Percentiles rank a stretch among this genome's conserved stretches.
Conservation (phyloP, 75 land plant genomes). For the Picea glauca region DNA sequence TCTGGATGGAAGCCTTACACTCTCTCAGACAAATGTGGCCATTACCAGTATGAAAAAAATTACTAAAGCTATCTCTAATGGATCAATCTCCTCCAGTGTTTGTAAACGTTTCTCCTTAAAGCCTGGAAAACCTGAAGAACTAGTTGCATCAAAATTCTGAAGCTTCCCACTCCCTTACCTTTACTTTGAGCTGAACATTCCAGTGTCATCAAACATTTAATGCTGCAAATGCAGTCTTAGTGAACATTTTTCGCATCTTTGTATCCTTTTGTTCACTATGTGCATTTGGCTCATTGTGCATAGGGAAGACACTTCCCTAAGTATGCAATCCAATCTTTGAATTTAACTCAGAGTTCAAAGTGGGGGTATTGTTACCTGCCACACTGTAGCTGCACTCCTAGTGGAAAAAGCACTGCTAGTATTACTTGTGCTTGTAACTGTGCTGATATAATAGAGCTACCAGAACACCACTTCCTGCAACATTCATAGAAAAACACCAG, state of each 20-base stretch:
- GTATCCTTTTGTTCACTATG: neutral
- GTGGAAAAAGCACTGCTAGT: neutral
- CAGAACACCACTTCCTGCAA: neutral
- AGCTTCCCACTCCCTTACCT: neutral
- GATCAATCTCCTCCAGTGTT: neutral
- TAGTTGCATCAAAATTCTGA: neutral
- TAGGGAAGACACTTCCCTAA: neutral
- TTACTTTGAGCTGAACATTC: neutral
- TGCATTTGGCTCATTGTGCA: neutral
- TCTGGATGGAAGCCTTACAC: neutral
- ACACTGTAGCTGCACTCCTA: neutral
- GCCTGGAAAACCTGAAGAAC: neutral
- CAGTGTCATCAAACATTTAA: neutral
- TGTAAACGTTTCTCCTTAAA: neutral
- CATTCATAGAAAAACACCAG: neutral
- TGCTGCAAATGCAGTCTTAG: neutral
- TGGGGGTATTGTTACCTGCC: neutral
- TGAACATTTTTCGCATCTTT: neutral
- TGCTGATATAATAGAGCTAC: neutral
- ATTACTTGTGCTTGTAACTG: neutral
- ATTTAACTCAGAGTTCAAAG: neutral
- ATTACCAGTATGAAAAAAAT: neutral
- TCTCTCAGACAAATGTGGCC: neutral
- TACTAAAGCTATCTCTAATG: neutral
- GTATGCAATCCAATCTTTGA: neutral